phyloP scores from a whole-genome alignment of 2,329 filamentous ascomycete genomes.

The Laburnicola sp. region DNA sequence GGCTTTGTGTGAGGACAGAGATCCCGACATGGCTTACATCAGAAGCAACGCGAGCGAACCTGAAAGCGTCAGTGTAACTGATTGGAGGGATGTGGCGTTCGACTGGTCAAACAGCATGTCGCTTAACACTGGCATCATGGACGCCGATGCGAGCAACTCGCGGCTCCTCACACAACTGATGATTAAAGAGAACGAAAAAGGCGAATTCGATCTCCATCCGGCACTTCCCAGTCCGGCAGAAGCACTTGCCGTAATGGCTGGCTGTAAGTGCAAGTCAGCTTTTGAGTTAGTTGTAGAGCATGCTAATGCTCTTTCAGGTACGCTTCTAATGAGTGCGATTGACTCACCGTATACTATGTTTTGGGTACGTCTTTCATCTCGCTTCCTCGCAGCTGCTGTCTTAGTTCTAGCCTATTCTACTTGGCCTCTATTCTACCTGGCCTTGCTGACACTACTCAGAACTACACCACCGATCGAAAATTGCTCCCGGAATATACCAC shows the following conservation, averaged over 20 bases:
- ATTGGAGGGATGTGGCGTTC: conserved; percentile 51
- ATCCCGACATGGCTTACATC: conserved; percentile 60
- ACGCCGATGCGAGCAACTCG: conserved; percentile 50
- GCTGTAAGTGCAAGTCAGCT: conserved; percentile 44
- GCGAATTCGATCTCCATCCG: conserved; percentile 49
- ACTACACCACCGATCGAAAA: conserved; percentile 33
- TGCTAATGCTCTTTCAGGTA: conserved; percentile 36
- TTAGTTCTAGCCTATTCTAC: neutral
- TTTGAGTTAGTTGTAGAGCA: neutral
- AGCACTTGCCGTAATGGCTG: conserved; percentile 69
- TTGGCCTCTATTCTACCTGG: neutral
- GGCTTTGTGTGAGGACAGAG: conserved; percentile 62
- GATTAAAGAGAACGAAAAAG: conserved; percentile 27
- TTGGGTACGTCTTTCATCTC: conserved; percentile 33
- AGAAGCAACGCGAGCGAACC: conserved; percentile 58
- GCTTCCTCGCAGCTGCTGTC: neutral
- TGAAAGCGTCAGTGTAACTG: conserved; percentile 51
- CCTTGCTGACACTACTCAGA: conserved; percentile 38
- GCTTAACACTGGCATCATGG: conserved; percentile 48
- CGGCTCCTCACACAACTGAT: conserved; percentile 51
- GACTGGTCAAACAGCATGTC: conserved; percentile 51
- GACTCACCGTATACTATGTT: conserved; percentile 63
- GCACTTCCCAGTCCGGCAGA: conserved; percentile 70
- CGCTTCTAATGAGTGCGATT: conserved; percentile 63
- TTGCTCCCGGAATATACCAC: conserved; percentile 52